Evolutionary conservation across 1,284 basidiomycete species (phyloP).

Genomic region (Porogramme epimiltina): DNA sequence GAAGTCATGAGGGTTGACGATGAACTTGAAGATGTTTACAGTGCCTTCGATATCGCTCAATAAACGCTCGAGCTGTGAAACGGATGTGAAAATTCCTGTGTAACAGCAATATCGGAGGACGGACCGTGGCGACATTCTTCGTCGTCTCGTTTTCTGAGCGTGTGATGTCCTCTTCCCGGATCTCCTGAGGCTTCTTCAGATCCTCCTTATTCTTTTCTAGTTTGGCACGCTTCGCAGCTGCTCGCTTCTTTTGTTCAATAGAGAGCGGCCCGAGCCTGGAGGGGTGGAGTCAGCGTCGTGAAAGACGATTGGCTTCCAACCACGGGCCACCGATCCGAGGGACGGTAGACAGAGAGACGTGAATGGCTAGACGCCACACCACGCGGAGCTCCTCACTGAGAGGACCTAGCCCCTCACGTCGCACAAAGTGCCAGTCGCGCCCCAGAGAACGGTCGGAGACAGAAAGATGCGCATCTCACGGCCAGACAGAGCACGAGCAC

Average conservation of each 20-base stretch:
- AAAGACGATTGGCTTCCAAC: too few species aligned
- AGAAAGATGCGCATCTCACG: too few species aligned
- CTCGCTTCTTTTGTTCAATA: conserved; percentile 75
- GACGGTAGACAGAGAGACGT: too few species aligned
- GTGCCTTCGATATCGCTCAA: conserved; percentile 47
- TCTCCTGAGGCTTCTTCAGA: conserved; percentile 69
- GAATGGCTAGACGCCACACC: too few species aligned
- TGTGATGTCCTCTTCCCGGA: conserved; percentile 76
- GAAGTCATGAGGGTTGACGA: conserved; percentile 87
- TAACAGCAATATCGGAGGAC: conserved; percentile 20
- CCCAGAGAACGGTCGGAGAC: too few species aligned
- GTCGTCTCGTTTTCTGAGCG: conserved; percentile 82
- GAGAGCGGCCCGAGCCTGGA: conserved; percentile 77
- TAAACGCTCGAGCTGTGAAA: conserved; percentile 53
- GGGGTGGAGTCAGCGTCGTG: background rate
- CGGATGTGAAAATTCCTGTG: background rate
- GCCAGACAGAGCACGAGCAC: too few species aligned
- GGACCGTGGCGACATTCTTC: conserved; percentile 70
- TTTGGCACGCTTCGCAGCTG: conserved; percentile 58
- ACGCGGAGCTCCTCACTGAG: too few species aligned
- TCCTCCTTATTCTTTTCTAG: conserved; percentile 75
- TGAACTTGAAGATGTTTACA: conserved; percentile 81
- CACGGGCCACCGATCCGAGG: too few species aligned
- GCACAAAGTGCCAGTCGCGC: too few species aligned
- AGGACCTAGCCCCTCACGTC: too few species aligned